Evolutionary conservation across 805 yeast genomes (phyloP).

Genomic region (Pichia insulana): DNA sequence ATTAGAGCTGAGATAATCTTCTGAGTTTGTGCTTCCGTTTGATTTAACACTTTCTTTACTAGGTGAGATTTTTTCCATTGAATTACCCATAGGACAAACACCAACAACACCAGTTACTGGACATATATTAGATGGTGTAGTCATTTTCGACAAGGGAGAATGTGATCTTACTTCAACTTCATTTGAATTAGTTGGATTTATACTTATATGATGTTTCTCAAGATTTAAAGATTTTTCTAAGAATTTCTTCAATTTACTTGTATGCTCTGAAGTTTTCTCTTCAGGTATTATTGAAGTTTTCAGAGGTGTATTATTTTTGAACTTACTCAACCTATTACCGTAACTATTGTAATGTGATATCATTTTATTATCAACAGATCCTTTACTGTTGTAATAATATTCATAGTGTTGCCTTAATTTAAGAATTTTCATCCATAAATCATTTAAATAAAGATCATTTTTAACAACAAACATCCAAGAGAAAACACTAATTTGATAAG

Average conservation of each 20-base stretch:
- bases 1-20: not conserved
- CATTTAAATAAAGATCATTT: conserved; percentile 48
- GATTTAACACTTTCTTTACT: not conserved
- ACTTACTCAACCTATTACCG: conserved; percentile 20
- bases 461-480: conserved; percentile 54
- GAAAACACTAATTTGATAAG: conserved; percentile 37
- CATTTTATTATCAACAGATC: conserved; percentile 23
- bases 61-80: not conserved
- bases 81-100: conserved; percentile 17
- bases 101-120: conserved; percentile 21
- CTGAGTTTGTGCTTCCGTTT: not conserved
- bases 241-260: conserved; percentile 26
- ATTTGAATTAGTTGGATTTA: conserved; percentile 3
- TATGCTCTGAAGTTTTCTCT: conserved; percentile 24
- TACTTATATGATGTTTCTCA: conserved; percentile 7
- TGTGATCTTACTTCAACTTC: conserved; percentile 5
- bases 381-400: conserved; percentile 26
- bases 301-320: conserved; percentile 13
- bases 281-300: conserved; percentile 13
- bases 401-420: conserved; percentile 31
- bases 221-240: conserved; percentile 21
- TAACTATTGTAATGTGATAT: conserved; percentile 27
- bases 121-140: conserved; percentile 7
- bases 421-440: conserved; percentile 38
- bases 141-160: not conserved